Conservation (phyloP, 306 rosid species). For the Urtica urens region DNA sequence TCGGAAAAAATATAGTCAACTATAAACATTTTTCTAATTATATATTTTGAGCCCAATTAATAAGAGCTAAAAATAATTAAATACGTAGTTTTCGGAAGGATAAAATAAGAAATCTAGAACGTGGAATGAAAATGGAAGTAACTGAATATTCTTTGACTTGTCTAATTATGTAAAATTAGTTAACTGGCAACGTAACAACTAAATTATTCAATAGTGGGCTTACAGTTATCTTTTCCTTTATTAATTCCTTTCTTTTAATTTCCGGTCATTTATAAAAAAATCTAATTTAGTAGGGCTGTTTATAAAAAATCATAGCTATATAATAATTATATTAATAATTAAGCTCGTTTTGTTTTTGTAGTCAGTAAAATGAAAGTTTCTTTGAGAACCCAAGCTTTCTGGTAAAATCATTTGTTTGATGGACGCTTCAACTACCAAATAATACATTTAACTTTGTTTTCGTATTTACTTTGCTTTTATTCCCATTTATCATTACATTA, state of each 20-base stretch:
- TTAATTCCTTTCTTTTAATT: no score
- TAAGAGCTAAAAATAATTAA: neutral
- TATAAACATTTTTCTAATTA: neutral
- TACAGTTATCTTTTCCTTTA: no score
- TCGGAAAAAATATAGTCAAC: neutral
- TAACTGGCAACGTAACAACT: neutral
- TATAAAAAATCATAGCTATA: no score
- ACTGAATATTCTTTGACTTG: neutral
- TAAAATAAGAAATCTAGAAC: neutral
- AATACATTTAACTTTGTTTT: neutral
- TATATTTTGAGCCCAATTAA: neutral
- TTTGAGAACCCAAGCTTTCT: neutral
- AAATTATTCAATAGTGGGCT: neutral
- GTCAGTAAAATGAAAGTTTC: neutral
- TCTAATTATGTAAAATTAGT: neutral
- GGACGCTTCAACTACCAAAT: slow-evolving; percentile 11
- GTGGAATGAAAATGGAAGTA: neutral
- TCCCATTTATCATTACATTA: no score
- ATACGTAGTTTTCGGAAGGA: no score
- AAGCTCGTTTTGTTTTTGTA: neutral
- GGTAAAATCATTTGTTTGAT: neutral
- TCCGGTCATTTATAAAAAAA: no score
- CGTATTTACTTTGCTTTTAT: no score
- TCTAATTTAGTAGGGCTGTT: neutral
- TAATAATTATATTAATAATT: neutral